phyloP scores from a whole-genome alignment of 2,329 filamentous ascomycete species.

The Aureobasidium uvarum region DNA sequence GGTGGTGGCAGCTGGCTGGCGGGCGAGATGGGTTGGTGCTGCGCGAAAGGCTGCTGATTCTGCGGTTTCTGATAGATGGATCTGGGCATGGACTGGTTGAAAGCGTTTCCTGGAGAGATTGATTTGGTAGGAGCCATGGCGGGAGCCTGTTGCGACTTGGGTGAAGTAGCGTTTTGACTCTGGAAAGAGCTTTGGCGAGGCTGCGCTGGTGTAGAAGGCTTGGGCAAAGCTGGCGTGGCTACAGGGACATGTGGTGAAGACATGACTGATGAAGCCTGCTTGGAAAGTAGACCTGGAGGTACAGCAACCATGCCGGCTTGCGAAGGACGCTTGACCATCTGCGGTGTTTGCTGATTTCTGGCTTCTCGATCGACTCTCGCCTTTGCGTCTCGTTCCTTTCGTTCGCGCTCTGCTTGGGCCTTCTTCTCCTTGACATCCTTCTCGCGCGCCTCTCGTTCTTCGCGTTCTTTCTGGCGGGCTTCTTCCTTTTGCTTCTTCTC shows the following conservation, averaged over 20 bases:
- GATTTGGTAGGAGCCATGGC: constrained; percentile 50
- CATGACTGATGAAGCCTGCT: constrained; percentile 54
- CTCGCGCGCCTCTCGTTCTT: constrained; percentile 62
- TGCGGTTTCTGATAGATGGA: constrained; percentile 59
- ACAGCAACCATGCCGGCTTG: constrained; percentile 56
- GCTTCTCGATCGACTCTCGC: constrained; percentile 45
- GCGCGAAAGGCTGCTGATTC: constrained; percentile 53
- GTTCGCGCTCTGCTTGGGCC: constrained; percentile 56
- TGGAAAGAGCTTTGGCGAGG: constrained; percentile 77
- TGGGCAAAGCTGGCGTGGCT: constrained; percentile 77
- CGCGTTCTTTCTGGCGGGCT: constrained; percentile 73
- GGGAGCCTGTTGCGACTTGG: constrained; percentile 62
- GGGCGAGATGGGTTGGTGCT: constrained; percentile 59
- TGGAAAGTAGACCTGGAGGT: constrained; percentile 53
- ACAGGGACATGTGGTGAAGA: constrained; percentile 77
- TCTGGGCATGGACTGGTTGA: constrained; percentile 62
- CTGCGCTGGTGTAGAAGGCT: constrained; percentile 75
- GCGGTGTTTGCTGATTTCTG: constrained; percentile 38
- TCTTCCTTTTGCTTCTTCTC: constrained; percentile 75
- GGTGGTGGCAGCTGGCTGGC: constrained; percentile 52
- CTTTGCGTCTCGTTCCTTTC: constrained; percentile 60
- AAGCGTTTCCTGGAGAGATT: constrained; percentile 57
- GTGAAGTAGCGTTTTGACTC: constrained; percentile 65
- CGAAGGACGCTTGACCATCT: constrained; percentile 58
- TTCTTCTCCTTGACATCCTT: constrained; percentile 71